Evolutionary conservation across 2,329 filamentous ascomycete genomes (phyloP).

Genomic region (Ilyonectria mors-panacis): DNA sequence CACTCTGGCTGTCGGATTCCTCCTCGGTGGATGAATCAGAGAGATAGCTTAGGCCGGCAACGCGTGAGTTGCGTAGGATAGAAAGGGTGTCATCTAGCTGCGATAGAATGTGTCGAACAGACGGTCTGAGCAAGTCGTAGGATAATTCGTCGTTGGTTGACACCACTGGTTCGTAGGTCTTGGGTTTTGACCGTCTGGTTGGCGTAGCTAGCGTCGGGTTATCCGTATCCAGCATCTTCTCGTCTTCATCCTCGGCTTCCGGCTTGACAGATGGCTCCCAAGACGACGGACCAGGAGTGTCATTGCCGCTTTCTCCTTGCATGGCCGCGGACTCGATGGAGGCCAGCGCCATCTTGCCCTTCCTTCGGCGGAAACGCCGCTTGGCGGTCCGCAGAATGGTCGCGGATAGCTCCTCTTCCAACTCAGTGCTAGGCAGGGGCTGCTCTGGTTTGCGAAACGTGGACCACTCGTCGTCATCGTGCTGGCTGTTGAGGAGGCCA

Average conservation of each 20-base stretch:
- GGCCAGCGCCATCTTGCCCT: constrained; percentile 33
- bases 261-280: constrained; percentile 37
- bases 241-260: constrained; percentile 38
- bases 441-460: constrained; percentile 63
- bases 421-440: constrained; percentile 68
- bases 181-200: constrained; percentile 16
- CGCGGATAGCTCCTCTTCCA: constrained; percentile 81
- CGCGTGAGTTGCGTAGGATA: constrained; percentile 77
- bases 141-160: constrained; percentile 81
- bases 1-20: constrained; percentile 50
- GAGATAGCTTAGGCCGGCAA: constrained; percentile 60
- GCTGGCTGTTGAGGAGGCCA: constrained; percentile 63
- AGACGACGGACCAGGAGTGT: constrained; percentile 26
- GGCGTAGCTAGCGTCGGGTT: background rate
- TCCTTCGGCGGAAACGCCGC: constrained; percentile 66
- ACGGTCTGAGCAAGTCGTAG: constrained; percentile 74
- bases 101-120: constrained; percentile 77
- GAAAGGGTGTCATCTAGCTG: constrained; percentile 79
- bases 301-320: constrained; percentile 27
- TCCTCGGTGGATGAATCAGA: constrained; percentile 59
- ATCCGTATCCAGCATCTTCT: constrained; percentile 30
- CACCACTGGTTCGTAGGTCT: constrained; percentile 65
- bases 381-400: constrained; percentile 77
- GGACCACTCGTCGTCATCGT: constrained; percentile 65
- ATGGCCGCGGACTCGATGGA: constrained; percentile 39